These are phyloP conservation scores for Takashimella koratensis DNA, from an alignment of 1,284 basidiomycete genomes.

Conservation along the genomic window DNA sequence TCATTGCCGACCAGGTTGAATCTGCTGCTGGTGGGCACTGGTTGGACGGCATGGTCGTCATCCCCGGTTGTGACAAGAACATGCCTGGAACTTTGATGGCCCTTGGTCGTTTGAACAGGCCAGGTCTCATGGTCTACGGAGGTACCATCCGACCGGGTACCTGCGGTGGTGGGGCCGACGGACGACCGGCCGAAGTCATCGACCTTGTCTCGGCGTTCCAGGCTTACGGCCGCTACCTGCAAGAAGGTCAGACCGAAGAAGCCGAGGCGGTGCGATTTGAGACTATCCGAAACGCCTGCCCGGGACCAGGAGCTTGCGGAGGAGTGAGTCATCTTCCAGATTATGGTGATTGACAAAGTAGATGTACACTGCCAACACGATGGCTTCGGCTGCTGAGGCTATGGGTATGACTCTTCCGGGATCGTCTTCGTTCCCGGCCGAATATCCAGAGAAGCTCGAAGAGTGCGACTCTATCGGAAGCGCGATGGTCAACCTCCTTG, in stretches of 20 bases:
- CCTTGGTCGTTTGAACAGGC: slow-evolving; percentile 86
- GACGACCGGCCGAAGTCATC: slow-evolving; percentile 55
- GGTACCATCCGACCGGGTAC: slow-evolving; percentile 88
- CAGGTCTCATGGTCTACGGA: slow-evolving; percentile 94
- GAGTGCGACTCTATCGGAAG: slow-evolving; percentile 79
- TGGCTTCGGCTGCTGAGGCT: slow-evolving; percentile 88
- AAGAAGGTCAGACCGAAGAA: slow-evolving; percentile 75
- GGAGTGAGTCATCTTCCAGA: slow-evolving; percentile 63
- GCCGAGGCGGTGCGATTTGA: slow-evolving; percentile 79
- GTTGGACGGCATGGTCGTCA: slow-evolving; percentile 95
- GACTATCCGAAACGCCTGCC: slow-evolving; percentile 85
- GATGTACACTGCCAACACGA: slow-evolving; percentile 90
- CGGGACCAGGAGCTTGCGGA: slow-evolving; percentile 93
- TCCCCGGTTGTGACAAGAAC: slow-evolving; percentile 97
- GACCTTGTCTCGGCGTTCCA: slow-evolving; percentile 96
- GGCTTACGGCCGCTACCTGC: slow-evolving; percentile 85
- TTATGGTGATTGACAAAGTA: slow-evolving; percentile 4
- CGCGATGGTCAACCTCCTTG: slow-evolving; percentile 78
- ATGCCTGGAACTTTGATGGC: slow-evolving; percentile 96
- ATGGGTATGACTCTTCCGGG: slow-evolving; percentile 94
- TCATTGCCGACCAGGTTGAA: slow-evolving; percentile 96
- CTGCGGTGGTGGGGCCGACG: slow-evolving; percentile 58
- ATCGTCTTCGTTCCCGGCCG: slow-evolving; percentile 92
- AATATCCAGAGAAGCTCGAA: slow-evolving; percentile 68
- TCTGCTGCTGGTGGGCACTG: slow-evolving; percentile 95